Percentiles rank a stretch among this genome's conserved stretches.
Evolutionary conservation across 768 basidiomycete genomes (phyloP).

Genomic region (Termitomyces sp.): DNA sequence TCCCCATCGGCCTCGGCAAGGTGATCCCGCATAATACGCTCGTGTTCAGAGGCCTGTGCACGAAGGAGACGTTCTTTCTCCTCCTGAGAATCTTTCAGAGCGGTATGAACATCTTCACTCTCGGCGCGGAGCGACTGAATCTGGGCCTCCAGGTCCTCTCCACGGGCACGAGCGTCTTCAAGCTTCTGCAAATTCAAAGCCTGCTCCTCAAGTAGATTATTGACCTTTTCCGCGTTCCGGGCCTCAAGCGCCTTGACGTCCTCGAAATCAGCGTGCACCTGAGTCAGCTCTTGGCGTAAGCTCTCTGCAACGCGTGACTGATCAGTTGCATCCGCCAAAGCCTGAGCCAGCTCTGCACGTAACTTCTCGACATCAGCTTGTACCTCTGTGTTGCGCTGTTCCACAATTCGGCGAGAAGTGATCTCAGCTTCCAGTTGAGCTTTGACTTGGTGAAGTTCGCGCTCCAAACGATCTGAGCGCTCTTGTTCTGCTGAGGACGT

Average conservation of each 20-base stretch:
- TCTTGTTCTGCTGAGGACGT: constrained; percentile 42
- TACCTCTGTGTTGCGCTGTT: constrained; percentile 60
- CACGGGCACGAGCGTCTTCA: constrained; percentile 70
- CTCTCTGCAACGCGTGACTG: constrained; percentile 57
- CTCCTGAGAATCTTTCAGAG: constrained; percentile 59
- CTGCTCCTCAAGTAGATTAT: constrained; percentile 70
- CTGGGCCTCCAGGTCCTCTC: constrained; percentile 74
- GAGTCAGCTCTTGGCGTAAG: constrained; percentile 59
- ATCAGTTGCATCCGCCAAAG: constrained; percentile 66
- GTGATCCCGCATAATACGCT: constrained; percentile 74
- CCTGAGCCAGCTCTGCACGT: constrained; percentile 48
- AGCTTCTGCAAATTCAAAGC: constrained; percentile 64
- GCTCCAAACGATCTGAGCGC: constrained; percentile 53
- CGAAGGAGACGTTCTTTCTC: constrained; percentile 81
- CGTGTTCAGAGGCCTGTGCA: constrained; percentile 66
- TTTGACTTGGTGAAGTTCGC: constrained; percentile 59
- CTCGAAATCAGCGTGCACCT: constrained; percentile 58
- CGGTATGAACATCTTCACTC: constrained; percentile 64
- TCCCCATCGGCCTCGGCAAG: constrained; percentile 93
- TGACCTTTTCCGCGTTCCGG: constrained; percentile 59
- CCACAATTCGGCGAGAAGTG: constrained; percentile 57
- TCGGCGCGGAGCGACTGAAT: constrained; percentile 68
- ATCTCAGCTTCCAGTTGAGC: constrained; percentile 63
- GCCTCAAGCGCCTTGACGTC: constrained; percentile 66
- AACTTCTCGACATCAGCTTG: constrained; percentile 52